Evolutionary conservation across 2,329 filamentous ascomycete genomes (phyloP), one percentile per base, ranked within the genome.

Genomic region (Fusarium sp.): DNA sequence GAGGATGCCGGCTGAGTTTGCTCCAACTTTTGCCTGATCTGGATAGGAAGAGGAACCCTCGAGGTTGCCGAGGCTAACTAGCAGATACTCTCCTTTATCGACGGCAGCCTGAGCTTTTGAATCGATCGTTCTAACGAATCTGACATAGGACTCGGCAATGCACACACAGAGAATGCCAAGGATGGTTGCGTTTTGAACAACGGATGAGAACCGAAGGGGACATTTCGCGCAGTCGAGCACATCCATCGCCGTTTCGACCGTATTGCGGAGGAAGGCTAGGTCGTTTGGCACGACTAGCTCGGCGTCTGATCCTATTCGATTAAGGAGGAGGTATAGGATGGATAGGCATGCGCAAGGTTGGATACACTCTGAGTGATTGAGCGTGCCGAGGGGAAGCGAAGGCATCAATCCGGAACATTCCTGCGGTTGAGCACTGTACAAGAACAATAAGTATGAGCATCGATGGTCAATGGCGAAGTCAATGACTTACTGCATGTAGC

Each of bases 261-360:
- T 36, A 23, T 53, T 53, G 0, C 31, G 49, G 10, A 53, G 29
- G 9, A 25, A n/a, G 0, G 49, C 7, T 8, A 53, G 18, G 29
- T 53, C 49, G 11, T 53, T 14, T 34, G 49, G 49, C 1, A 25
- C 49, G 4, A 53, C 49, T 13, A 53, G 8, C 49, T 53, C 49
- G 31, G 18, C 31, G 3, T 53, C 14, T 13, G 49, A 33, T 20
- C 49, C 49, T 1, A 53, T 18, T 20, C 49, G 49, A 10, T 53
- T 53, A 13, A 53, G 29, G 11, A 34, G n/a, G 16, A 53, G 49
- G 29, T 53, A 53, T 0, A 53, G 18, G 18, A 53, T 53, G 13
- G 49, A 53, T 3, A 53, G 49, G 13, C 49, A 53, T 6, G 49
- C 31, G 18, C 49, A 53, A 3, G 49, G 29, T 4, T 33, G 29